phyloP scores from a whole-genome alignment of 2,329 filamentous ascomycete genomes.

The Verruconis gallopava region DNA sequence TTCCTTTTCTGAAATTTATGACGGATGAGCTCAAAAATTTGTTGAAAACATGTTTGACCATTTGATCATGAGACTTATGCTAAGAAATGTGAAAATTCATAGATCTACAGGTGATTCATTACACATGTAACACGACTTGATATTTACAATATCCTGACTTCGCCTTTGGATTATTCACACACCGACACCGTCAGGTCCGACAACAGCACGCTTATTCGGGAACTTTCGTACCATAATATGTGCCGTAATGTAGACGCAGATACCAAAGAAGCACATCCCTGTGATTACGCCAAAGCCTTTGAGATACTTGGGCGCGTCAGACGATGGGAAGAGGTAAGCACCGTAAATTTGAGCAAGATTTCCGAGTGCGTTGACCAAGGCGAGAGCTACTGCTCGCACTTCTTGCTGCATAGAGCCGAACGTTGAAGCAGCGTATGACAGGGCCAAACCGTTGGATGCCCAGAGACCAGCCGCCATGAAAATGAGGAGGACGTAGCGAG shows the following conservation, averaged over 20 bases:
- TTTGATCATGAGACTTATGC: no score
- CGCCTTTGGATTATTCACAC: no score
- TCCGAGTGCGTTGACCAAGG: conserved; percentile 40
- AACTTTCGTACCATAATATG: conserved; percentile 17
- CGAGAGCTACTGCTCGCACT: conserved; percentile 38
- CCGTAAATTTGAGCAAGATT: conserved; percentile 45
- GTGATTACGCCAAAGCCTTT: conserved; percentile 30
- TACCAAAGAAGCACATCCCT: conserved; percentile 21
- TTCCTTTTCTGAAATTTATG: no score
- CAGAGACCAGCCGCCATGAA: conserved; percentile 44
- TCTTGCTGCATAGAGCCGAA: conserved; percentile 38
- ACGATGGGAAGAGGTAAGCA: conserved; percentile 36
- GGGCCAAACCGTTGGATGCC: conserved; percentile 38
- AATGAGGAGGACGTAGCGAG: conserved; percentile 41
- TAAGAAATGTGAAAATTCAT: no score
- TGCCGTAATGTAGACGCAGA: conserved; percentile 17
- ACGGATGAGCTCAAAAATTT: no score
- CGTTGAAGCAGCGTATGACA: conserved; percentile 40
- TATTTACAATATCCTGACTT: no score
- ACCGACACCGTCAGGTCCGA: no score
- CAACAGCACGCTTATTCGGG: conserved; percentile 3
- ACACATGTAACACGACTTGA: no score
- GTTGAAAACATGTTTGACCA: no score
- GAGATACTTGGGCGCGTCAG: conserved; percentile 37
- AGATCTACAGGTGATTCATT: no score